Base-by-base conservation (phyloP, 371 early-diverging fungal genomes). In the Quaeritorhiza haematococci region DNA sequence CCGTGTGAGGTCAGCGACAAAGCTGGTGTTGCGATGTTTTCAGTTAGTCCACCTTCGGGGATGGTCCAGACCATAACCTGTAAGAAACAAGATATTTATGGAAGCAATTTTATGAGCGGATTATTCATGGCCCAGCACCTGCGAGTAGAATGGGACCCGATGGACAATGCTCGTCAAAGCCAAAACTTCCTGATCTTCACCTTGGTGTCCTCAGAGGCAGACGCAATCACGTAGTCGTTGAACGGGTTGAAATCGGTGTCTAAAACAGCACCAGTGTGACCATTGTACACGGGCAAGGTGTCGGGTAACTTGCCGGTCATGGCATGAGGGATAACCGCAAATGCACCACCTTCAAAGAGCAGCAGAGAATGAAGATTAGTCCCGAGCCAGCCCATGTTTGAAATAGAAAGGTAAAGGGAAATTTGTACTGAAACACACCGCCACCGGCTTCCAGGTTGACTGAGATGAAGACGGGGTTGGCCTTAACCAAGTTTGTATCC, bases 231-330 rank as follows among this genome's bases (percentile, higher is more conserved):
- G 54, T 75, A 67, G 71, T 96, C 95, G 60, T 97, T 96, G 78
- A 96, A 98, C 23, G 96, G 98, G 58, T 94, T 91, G 59, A 95
- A 98, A 66, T 92, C 94, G 28, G 97, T 98, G 74, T 98, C 98
- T 47, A 96, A 10, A 17, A 98, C 98, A 33, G 97, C 85, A 5
- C 84, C 94, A 13, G 91, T 84, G 66, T 98, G 98, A 26, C 94
- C 98, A 57, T 84, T 83, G 62, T 88, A 93, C 27, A 95, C 75
- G 1, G 98, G 96, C 44, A 86, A 83, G 54, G 84, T 84, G 38
- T 88, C 89, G 28, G 86, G 81, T 35, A 96, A 74, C 73, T 93
- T 94, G 60, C 97, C 98, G 17, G 82, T 79, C 66, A 79, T 75
- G 34, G 76, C 70, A 45, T 86, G 84, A 8, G 96, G 92, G 50